Percentiles rank a stretch among this genome's conserved stretches.
phyloP scores from a whole-genome alignment of 257 asterid genomes.

The Salvia hispanica region DNA sequence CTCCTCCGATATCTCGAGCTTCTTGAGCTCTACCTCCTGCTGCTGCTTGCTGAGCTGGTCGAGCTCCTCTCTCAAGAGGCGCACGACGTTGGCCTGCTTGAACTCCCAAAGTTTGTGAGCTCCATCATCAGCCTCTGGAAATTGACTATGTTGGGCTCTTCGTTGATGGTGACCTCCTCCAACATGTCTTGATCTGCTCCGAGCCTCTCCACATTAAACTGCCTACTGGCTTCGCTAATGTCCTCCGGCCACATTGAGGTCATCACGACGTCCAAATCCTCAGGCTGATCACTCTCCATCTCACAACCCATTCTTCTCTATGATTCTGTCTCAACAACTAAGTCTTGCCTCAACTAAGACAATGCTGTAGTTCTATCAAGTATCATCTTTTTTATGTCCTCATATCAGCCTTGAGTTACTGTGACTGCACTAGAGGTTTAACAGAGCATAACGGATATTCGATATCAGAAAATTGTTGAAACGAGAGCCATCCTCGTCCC shows the following conservation, averaged over 20 bases:
- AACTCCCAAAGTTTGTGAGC: too few relatives aligned
- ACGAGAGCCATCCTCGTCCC: constrained; percentile 97
- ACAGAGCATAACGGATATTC: constrained; percentile 91
- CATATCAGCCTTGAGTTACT: not conserved
- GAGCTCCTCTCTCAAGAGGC: too few relatives aligned
- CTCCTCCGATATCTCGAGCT: constrained; percentile 79
- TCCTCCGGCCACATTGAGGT: constrained; percentile 98
- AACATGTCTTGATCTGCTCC: constrained; percentile 82
- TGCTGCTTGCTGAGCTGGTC: too few relatives aligned
- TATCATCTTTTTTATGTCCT: not conserved
- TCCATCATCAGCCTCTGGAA: too few relatives aligned
- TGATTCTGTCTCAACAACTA: not conserved
- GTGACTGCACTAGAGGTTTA: constrained; percentile 85
- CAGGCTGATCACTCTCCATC: constrained; percentile 59
- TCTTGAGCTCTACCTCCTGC: constrained; percentile 83
- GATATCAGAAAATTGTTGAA: constrained; percentile 94
- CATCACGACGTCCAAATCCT: constrained; percentile 79
- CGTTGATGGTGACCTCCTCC: too few relatives aligned
- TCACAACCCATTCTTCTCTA: constrained; percentile 56
- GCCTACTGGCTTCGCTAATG: constrained; percentile 75
- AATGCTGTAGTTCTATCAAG: not conserved
- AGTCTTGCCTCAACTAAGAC: constrained; percentile 2
- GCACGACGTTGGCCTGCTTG: too few relatives aligned
- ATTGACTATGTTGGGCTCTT: too few relatives aligned
- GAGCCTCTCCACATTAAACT: constrained; percentile 78